These are phyloP conservation scores for Crotalaria pallida DNA, from an alignment of 306 rosid species.

Conservation along the genomic window DNA sequence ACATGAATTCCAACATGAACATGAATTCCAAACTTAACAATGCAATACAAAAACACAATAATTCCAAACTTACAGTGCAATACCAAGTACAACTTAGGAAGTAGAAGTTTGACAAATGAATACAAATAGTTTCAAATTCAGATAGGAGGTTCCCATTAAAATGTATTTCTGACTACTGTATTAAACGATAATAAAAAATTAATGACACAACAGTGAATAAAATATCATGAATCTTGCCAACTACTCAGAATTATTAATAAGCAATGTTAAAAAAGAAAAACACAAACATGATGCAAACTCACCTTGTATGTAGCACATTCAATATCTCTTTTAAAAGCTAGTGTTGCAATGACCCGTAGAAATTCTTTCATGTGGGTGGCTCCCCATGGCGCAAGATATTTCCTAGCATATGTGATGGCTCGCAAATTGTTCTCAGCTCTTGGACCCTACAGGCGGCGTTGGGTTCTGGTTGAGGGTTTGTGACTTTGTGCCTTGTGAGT, in stretches of 20 bases:
- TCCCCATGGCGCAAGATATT: conserved; percentile 90
- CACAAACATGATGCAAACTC: conserved; percentile 8
- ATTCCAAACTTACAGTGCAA: too few species aligned
- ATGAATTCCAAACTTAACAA: too few species aligned
- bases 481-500: too few species aligned
- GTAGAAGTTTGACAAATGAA: too few species aligned
- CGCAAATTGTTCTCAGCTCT: conserved; percentile 76
- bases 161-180: too few species aligned
- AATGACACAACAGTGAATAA: background rate
- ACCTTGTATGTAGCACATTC: conserved; percentile 88
- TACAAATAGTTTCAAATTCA: too few species aligned
- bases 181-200: background rate
- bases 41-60: too few species aligned
- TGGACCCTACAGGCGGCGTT: too few species aligned
- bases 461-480: too few species aligned
- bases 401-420: conserved; percentile 83
- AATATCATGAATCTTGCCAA: background rate
- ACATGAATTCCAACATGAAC: too few species aligned
- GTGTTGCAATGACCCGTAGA: conserved; percentile 74
- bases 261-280: background rate
- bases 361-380: conserved; percentile 79
- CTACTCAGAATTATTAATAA: background rate
- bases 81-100: too few species aligned
- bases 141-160: too few species aligned
- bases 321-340: conserved; percentile 81